These are phyloP conservation scores for Sporobolomyces roseus DNA, from an alignment of 768 basidiomycete genomes.

Conservation along the genomic window DNA sequence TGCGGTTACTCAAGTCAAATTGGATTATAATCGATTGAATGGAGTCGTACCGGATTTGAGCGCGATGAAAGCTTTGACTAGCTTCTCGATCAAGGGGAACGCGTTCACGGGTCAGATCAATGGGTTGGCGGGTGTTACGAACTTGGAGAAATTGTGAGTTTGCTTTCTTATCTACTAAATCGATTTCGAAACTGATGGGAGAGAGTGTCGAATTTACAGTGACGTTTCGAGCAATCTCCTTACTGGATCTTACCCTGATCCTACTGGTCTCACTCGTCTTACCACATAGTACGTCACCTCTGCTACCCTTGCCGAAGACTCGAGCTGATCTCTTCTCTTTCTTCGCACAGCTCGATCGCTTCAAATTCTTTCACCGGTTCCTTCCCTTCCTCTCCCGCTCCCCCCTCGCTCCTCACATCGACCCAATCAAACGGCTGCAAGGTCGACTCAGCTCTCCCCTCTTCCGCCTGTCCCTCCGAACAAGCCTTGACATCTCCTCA, in stretches of 20 bases:
- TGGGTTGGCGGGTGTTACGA: conserved; percentile 2
- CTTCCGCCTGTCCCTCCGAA: conserved; percentile 13
- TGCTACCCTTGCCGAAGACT: neutral
- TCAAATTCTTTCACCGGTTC: conserved; percentile 13
- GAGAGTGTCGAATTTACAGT: neutral
- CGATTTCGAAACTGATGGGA: neutral
- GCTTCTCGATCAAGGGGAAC: conserved; percentile 31
- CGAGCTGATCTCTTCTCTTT: no score
- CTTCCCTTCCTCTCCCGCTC: conserved; percentile 20
- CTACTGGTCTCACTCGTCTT: neutral
- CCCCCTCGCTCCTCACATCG: conserved; percentile 17
- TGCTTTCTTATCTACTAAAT: no score
- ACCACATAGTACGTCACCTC: conserved; percentile 6
- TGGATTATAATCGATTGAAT: conserved; percentile 35
- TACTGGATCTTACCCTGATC: conserved; percentile 20
- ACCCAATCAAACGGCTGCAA: conserved; percentile 21
- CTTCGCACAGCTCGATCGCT: neutral
- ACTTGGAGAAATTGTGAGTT: conserved; percentile 36
- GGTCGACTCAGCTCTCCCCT: conserved; percentile 11
- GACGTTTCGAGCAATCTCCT: conserved; percentile 16
- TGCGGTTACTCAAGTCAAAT: conserved; percentile 15
- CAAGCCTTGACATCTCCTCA: neutral
- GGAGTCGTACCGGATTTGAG: conserved; percentile 23
- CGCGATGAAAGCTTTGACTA: conserved; percentile 5
- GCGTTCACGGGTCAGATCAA: conserved; percentile 19